Percentiles rank a stretch among this genome's conserved stretches.
Conservation (phyloP, 306 rosid genomes). For the Lathyrus tuberosus region DNA sequence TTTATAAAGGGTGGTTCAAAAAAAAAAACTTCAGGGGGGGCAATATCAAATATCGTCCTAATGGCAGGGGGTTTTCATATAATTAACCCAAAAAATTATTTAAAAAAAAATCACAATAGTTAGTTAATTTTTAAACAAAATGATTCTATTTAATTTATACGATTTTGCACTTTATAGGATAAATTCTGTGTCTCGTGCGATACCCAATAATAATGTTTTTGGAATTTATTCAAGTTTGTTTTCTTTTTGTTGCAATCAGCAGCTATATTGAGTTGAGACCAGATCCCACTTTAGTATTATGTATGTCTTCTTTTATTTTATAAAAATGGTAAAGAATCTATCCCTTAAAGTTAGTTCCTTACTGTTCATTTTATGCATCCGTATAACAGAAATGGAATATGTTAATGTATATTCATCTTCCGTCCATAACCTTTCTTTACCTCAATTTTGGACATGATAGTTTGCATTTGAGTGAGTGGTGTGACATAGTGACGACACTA, state of each 20-base stretch:
- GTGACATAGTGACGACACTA: not conserved
- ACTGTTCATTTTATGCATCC: constrained; percentile 7
- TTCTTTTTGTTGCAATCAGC: constrained; percentile 27
- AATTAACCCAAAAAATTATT: too few species aligned
- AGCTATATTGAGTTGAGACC: constrained; percentile 32
- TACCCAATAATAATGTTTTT: constrained; percentile 45
- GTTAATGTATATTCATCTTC: constrained; percentile 41
- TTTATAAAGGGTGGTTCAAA: too few species aligned
- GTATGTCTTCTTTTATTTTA: constrained; percentile 30
- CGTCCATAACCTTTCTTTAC: constrained; percentile 25
- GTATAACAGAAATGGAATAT: constrained; percentile 31
- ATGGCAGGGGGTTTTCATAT: too few species aligned
- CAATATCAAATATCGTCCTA: too few species aligned
- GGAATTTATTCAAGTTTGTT: constrained; percentile 20
- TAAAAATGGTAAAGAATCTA: constrained; percentile 15
- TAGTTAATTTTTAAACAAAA: not conserved
- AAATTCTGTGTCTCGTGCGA: constrained; percentile 48
- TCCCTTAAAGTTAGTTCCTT: too few species aligned
- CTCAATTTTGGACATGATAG: not conserved
- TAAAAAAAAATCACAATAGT: too few species aligned
- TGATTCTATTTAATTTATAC: constrained; percentile 2
- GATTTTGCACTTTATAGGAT: constrained; percentile 33
- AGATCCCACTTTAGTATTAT: constrained; percentile 36
- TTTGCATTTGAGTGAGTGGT: constrained; percentile 7
- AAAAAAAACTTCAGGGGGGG: too few species aligned